A percentile compares a stretch with the other conserved stretches of the same genome.
Evolutionary conservation across 2,329 filamentous ascomycete species (phyloP).

Genomic region (Diplocarpon mali): DNA sequence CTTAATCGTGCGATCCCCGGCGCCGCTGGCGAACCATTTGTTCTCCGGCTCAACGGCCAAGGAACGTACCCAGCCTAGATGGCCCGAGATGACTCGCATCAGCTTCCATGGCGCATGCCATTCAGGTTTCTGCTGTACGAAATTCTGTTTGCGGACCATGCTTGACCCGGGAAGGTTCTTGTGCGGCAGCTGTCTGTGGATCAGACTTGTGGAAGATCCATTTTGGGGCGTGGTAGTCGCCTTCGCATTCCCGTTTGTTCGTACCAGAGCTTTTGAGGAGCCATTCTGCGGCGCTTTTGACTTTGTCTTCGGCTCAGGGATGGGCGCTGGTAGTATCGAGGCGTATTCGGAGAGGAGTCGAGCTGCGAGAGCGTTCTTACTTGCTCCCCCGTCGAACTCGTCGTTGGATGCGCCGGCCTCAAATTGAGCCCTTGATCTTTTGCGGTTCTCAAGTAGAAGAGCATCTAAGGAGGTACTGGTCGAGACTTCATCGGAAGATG

Average conservation of each 20-base stretch:
- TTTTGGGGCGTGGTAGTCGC: not conserved
- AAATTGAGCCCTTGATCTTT: conserved; percentile 32
- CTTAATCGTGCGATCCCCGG: conserved; percentile 94
- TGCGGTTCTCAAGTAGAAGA: conserved; percentile 33
- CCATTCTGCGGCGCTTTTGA: conserved; percentile 5
- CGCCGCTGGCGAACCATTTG: conserved; percentile 93
- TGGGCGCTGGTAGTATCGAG: conserved; percentile 4
- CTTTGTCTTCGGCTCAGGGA: conserved; percentile 3
- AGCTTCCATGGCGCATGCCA: conserved; percentile 99
- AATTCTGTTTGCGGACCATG: conserved; percentile 46
- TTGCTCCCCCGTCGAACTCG: conserved; percentile 21
- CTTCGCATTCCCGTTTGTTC: conserved; percentile 16
- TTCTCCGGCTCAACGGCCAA: conserved; percentile 92
- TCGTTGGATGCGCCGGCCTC: conserved; percentile 19
- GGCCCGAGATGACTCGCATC: conserved; percentile 93
- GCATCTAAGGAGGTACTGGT: conserved; percentile 27
- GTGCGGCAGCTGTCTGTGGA: conserved; percentile 41
- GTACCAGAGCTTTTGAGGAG: conserved; percentile 4
- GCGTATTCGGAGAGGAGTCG: conserved; percentile 50
- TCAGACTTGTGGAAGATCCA: conserved; percentile 44
- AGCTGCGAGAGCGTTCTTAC: conserved; percentile 22
- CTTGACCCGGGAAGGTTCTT: conserved; percentile 41
- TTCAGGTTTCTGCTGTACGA: conserved; percentile 65
- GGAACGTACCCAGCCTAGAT: conserved; percentile 86
- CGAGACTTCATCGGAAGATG: not conserved